Evolutionary conservation across 495 filamentous ascomycete species (phyloP), one percentile per base, ranked within the genome.

Genomic region (Aspergillus heteromorphus): DNA sequence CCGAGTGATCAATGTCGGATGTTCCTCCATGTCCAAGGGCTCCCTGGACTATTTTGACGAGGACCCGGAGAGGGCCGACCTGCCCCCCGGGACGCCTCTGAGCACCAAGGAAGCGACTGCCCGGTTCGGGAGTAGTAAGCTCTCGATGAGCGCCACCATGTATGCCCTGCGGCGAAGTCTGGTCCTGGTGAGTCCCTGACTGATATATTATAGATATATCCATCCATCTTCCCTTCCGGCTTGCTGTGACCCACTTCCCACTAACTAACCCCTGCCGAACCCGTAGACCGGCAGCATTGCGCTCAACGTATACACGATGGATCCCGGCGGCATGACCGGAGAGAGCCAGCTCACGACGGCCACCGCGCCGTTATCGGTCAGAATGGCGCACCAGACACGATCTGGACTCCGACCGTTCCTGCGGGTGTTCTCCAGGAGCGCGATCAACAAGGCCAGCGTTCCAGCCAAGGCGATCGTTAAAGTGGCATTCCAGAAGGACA

Each of bases 111-210:
- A 75, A 63, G 69, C 55, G 1, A 66, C 58, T 41, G 41, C 61
- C 21, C 71, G 70, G 10, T 75, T 67, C 55, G 71, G 67, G 34
- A 75, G 72, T 52, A 75, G 72, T 54, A 75, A 75, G 51, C 50
- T 75, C 20, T 47, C 73, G 16, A 67, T 65, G 51, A 73, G 69
- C 48, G 68, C 68, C 2, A 68, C 68, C 21, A 65, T 75, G 60
- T 75, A 75, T 66, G 70, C 69, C 42, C 56, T 75, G 60, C 68
- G 70, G 41, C 65, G 72, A 40, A 75, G 72, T 51, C 51, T 75
- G 59, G 64, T 69, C 25, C 56, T 66, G 40, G 72, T 75, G 51
- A 66, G 71, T 65, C 48, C 20, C n/a, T n/a, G n/a, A n/a, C n/a
- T n/a, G n/a, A n/a, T n/a, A n/a, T n/a, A n/a, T n/a, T n/a, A n/a